Evolutionary conservation across 2,329 filamentous ascomycete species (phyloP), one percentile per base, ranked within the genome.

Genomic region (Rhinocladiella mackenziei): DNA sequence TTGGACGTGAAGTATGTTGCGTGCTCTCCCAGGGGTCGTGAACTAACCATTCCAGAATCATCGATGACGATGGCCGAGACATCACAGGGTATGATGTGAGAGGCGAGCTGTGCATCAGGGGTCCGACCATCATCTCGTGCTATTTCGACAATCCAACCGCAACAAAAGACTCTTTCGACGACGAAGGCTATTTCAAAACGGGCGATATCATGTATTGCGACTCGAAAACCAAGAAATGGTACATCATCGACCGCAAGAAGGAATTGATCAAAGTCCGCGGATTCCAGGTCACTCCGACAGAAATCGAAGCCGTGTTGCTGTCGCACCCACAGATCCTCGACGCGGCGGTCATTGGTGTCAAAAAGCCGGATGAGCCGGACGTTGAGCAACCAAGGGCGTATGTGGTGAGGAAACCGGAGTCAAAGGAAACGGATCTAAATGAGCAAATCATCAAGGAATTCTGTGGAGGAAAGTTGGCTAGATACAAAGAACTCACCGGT

Each of bases 201-300:
- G 77, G 77, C 0, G 77, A 80, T 50, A 69, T 80, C 14, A 73
- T 66, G 1, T 83, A 0, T 69, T 91, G 3, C 69, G 91, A 9
- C 74, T 75, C 3, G 68, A 81, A 54, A 86, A 95, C 41, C 8
- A 62, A 65, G 11, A 67, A 75, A 51, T 78, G 71, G 66, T 51
- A 51, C 15, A 43, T 54, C 58, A 89, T 86, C 1, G 87, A 94
- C 60, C 80, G 87, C 3, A 38, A 48, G 43, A 56, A 56, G 35
- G 53, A 56, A 29, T 39, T 56, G 14, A 56, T 56, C 48, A 56
- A 56, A 36, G 51, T 56, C 14, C 36, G 53, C 2, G 53, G 65
- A 33, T 73, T 68, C 63, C 69, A 72, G 59, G 69, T 73, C 1
- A 61, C 69, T 1, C 72, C 72, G 0, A 67, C 70, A 0, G 72